Evolutionary conservation across 768 basidiomycete genomes (phyloP), one percentile per base, ranked within the genome.

Genomic region (Lactarius deliciosus): DNA sequence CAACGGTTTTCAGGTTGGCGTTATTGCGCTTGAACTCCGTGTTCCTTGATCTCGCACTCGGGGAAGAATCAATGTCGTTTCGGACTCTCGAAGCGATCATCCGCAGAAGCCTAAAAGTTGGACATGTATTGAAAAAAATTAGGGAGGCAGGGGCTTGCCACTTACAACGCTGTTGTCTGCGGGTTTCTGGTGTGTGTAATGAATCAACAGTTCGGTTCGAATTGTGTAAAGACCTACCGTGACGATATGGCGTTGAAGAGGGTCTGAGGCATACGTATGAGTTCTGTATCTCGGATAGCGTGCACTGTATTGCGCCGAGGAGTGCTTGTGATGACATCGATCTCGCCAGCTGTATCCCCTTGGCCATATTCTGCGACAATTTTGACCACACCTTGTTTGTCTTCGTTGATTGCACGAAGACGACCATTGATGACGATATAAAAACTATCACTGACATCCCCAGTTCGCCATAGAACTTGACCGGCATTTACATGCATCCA

Each of bases 351-450:
- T 0, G 92, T 92, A 73, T 98, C 96, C 11, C 95, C 96, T 76
- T 98, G 96, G 45, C 97, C 97, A 73, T 96, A 96, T 79, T 99
- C 97, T 9, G 88, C 92, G 2, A 90, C 81, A 57, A 98, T 95
- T 11, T 84, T 84, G 43, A 96, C 88, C 41, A 83, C 86, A 6
- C 91, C 93, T 34, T 80, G 82, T 32, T 90, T 87, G 28, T 85
- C 86, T 73, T 98, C 95, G 16, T 86, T 83, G 66, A 98, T 89
- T 2, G 94, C 92, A 68, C 97, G 87, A 20, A 99, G 79, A 71
- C 97, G 94, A 58, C 97, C 97, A 74, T 98, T 96, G 75, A 96
- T 92, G 68, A 96, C 97, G 66, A 99, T 97, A 75, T 97, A 98
- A 77, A 98, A 98, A 72, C 94, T 96, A 73, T 98, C 93, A 69